Evolutionary conservation across 2,329 filamentous ascomycete genomes (phyloP).

Genomic region (Exserohilum turcica): DNA sequence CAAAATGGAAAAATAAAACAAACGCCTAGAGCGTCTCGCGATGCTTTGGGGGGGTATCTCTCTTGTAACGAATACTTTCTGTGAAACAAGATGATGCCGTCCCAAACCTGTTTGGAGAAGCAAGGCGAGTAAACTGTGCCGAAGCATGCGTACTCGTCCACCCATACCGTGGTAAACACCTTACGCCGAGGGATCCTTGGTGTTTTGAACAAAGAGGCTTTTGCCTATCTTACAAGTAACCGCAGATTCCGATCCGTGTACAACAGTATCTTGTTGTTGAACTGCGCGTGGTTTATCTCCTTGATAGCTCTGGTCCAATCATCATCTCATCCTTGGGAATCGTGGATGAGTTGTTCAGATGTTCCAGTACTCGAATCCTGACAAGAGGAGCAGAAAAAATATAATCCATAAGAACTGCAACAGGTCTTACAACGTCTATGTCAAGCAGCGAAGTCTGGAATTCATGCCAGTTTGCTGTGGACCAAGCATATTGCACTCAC

Average conservation of each 20-base stretch:
- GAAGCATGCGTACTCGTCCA: constrained; percentile 21
- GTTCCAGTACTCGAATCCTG: neutral
- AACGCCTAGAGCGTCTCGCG: constrained; percentile 9
- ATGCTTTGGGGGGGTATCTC: constrained; percentile 13
- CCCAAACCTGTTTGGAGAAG: constrained; percentile 8
- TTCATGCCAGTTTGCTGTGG: constrained; percentile 1
- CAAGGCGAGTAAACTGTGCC: constrained; percentile 21
- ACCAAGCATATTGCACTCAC: constrained; percentile 28
- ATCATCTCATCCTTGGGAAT: constrained; percentile 1
- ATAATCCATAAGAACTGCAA: neutral
- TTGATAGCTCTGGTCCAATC: neutral
- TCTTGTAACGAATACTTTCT: neutral
- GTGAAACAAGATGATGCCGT: constrained; percentile 8
- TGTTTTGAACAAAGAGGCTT: neutral
- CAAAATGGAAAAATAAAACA: too few relatives aligned
- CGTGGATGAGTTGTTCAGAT: neutral
- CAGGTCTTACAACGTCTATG: neutral
- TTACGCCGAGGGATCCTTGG: neutral
- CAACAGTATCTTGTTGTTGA: neutral
- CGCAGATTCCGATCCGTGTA: neutral
- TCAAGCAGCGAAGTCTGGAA: neutral
- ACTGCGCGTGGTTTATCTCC: neutral
- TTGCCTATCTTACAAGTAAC: neutral
- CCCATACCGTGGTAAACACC: neutral
- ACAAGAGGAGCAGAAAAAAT: neutral